Percentiles rank a stretch among this genome's conserved stretches.
Conservation (phyloP, 169 alveolate species). For the Eimeria sp. region DNA sequence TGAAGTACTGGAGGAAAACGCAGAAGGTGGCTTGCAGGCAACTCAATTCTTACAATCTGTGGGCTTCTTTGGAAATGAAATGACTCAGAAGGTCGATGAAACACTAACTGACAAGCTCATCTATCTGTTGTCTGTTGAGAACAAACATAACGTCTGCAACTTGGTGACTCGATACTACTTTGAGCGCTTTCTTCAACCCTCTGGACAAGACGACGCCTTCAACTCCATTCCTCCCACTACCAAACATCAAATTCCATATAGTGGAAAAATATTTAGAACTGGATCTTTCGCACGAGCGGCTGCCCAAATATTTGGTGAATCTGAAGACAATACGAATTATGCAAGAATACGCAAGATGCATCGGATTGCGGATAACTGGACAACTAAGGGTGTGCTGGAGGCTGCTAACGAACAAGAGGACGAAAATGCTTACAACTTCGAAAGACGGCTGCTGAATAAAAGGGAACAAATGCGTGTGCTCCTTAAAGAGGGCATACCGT, state of each 20-base stretch:
- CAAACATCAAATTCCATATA: not conserved
- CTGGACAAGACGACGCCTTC: not conserved
- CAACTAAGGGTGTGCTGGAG: not conserved
- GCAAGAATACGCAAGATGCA: slow-evolving; percentile 4
- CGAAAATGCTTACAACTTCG: not conserved
- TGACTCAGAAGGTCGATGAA: not conserved
- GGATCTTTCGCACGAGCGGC: not conserved
- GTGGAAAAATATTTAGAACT: not conserved
- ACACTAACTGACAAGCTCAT: not conserved
- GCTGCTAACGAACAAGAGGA: not conserved
- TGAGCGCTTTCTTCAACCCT: not conserved
- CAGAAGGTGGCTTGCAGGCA: not conserved
- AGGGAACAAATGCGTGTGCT: slow-evolving; percentile 9
- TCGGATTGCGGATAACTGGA: slow-evolving; percentile 1
- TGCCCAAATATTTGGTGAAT: not conserved
- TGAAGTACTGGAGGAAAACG: not conserved
- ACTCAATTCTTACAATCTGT: not conserved
- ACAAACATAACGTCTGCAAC: not conserved
- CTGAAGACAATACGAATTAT: not conserved
- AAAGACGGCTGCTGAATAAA: not conserved
- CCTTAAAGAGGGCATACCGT: not conserved
- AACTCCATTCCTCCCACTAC: not conserved
- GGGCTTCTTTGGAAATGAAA: not conserved
- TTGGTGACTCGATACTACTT: not conserved
- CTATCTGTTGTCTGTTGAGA: not conserved